These are phyloP conservation scores for Neocallimastix lanati DNA, from an alignment of 192 early-diverging fungal species.

Conservation along the genomic window DNA sequence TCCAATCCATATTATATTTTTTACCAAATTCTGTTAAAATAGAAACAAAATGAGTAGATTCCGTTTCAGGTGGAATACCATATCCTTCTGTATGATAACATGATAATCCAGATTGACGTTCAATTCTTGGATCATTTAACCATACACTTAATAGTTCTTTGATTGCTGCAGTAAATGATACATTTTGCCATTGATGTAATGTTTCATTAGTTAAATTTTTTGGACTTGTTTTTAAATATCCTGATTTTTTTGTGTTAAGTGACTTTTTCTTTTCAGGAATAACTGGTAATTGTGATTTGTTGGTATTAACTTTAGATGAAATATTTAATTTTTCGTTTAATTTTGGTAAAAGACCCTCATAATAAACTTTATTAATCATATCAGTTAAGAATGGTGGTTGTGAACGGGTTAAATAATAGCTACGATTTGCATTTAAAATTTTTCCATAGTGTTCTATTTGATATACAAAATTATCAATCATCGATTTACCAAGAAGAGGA, in stretches of 20 bases:
- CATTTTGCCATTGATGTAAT: constrained; percentile 51
- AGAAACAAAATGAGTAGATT: constrained; percentile 55
- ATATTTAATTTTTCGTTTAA: constrained; percentile 5
- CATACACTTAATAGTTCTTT: constrained; percentile 88
- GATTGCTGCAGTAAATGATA: constrained; percentile 46
- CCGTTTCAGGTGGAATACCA: constrained; percentile 97
- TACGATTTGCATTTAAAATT: constrained; percentile 95
- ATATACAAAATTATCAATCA: constrained; percentile 97
- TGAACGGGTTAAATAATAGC: constrained; percentile 88
- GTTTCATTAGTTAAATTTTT: constrained; percentile 15
- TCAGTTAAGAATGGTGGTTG: constrained; percentile 97
- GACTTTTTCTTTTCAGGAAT: no score
- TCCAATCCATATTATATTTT: constrained; percentile 23
- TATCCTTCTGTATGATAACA: constrained; percentile 75
- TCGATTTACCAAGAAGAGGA: constrained; percentile 66
- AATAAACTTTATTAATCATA: constrained; percentile 73
- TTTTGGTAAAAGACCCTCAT: constrained; percentile 23
- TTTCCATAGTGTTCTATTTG: constrained; percentile 96
- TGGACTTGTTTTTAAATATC: not conserved
- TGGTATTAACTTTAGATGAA: not conserved
- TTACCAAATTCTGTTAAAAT: constrained; percentile 1
- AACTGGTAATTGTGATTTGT: no score
- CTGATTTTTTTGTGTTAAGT: constrained; percentile 4
- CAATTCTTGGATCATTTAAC: constrained; percentile 62
- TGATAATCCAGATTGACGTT: constrained; percentile 52